A percentile compares a stretch with the other conserved stretches of the same genome.
These are phyloP conservation scores for Alternaria brassicae DNA, from an alignment of 2,329 filamentous ascomycete genomes.

Conservation along the genomic window DNA sequence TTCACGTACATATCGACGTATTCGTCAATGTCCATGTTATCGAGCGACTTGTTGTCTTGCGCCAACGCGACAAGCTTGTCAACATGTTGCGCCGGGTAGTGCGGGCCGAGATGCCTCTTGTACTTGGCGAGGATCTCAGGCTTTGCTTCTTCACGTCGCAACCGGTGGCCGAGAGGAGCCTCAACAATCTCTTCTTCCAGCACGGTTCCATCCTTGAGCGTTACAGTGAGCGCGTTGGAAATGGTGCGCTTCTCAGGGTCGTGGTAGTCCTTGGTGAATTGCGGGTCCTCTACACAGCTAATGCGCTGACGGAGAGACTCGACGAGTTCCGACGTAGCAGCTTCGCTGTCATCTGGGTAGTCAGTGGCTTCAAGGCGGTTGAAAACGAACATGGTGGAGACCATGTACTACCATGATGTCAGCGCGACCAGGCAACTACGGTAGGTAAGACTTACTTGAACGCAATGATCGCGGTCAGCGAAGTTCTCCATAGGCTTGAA, in stretches of 20 bases:
- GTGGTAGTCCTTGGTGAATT: conserved; percentile 96
- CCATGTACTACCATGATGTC: conserved; percentile 75
- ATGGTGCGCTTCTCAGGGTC: conserved; percentile 93
- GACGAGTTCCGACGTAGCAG: conserved; percentile 85
- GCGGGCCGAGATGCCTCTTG: conserved; percentile 85
- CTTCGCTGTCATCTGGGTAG: conserved; percentile 91
- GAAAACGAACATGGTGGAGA: conserved; percentile 92
- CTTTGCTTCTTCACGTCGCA: conserved; percentile 95
- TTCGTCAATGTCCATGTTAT: conserved; percentile 84
- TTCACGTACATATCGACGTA: conserved; percentile 88
- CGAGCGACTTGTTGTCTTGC: conserved; percentile 75
- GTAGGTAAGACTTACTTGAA: conserved; percentile 66
- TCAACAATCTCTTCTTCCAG: conserved; percentile 91
- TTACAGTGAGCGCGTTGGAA: conserved; percentile 94
- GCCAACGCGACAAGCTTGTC: conserved; percentile 83
- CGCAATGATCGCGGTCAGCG: conserved; percentile 98
- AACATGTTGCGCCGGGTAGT: conserved; percentile 79
- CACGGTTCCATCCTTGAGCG: conserved; percentile 90
- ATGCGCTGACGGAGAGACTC: conserved; percentile 94
- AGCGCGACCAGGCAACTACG: conserved; percentile 19
- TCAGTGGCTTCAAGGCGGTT: conserved; percentile 92
- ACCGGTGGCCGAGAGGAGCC: conserved; percentile 90
- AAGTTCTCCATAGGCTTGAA: conserved; percentile 99
- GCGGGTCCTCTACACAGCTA: conserved; percentile 92
- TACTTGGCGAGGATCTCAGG: conserved; percentile 96